phyloP scores from a whole-genome alignment of 495 filamentous ascomycete genomes.

The Beverwykella pulmonaria region DNA sequence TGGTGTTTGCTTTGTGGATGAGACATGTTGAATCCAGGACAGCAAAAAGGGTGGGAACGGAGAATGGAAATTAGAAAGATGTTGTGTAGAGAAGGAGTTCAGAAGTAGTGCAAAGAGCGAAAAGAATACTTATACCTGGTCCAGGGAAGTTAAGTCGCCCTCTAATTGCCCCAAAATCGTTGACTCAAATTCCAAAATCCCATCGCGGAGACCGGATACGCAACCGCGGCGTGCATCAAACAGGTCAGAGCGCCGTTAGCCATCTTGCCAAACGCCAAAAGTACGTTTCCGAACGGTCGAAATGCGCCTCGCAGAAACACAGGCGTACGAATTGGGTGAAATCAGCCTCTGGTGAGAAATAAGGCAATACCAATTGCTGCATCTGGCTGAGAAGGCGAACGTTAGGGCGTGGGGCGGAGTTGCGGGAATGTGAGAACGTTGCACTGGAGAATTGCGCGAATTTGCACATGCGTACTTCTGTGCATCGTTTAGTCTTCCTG shows the following conservation, averaged over 20 bases:
- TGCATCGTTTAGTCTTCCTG: neutral
- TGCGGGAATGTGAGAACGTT: neutral
- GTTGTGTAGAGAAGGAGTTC: neutral
- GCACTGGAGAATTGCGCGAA: neutral
- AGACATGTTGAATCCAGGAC: slow-evolving; percentile 3
- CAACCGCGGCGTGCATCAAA: neutral
- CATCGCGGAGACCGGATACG: neutral
- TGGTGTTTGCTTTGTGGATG: neutral
- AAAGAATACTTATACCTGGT: neutral
- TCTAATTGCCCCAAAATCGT: neutral
- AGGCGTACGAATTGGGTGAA: neutral
- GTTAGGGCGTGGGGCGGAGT: neutral
- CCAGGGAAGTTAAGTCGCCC: neutral
- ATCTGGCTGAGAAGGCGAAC: neutral
- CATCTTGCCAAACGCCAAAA: neutral
- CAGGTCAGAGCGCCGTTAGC: neutral
- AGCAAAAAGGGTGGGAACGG: neutral
- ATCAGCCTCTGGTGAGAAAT: neutral
- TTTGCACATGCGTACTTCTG: neutral
- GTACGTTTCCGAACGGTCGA: neutral
- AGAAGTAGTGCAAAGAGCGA: neutral
- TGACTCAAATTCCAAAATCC: neutral
- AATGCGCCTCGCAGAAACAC: slow-evolving; percentile 2
- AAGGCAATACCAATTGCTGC: neutral
- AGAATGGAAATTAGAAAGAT: neutral